Conservation (phyloP, 768 basidiomycete species). For the Termitomyces sp. region DNA sequence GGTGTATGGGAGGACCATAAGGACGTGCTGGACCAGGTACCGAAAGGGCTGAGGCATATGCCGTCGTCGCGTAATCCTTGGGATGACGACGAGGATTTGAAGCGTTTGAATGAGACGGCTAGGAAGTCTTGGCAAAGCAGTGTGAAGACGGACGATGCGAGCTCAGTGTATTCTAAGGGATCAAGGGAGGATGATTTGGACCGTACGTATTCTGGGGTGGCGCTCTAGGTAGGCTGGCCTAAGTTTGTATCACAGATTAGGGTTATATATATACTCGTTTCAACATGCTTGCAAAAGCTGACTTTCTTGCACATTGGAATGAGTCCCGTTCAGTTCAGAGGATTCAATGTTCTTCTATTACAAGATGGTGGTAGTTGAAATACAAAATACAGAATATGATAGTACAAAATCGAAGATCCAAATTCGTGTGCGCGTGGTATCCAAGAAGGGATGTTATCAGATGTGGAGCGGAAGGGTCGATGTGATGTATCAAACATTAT, state of each 20-base stretch:
- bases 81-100: not conserved
- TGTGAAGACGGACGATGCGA: conserved; percentile 1
- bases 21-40: conserved; percentile 3
- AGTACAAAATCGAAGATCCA: not conserved
- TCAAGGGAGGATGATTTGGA: conserved; percentile 3
- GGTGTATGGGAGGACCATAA: conserved; percentile 12
- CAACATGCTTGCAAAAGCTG: not conserved
- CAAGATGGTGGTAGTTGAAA: not conserved
- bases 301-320: not conserved
- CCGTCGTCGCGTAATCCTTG: not conserved
- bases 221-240: conserved; percentile 8
- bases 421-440: not conserved
- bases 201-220: conserved; percentile 13
- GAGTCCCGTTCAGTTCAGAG: not conserved
- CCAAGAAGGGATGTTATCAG: too few species aligned
- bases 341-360: not conserved
- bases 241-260: not conserved
- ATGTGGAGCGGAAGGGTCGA: too few species aligned
- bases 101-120: not conserved
- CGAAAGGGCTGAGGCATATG: not conserved
- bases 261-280: not conserved
- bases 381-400: not conserved
- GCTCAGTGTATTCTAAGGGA: conserved; percentile 6
- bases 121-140: not conserved
- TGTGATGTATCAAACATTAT: not conserved